Base-by-base conservation (phyloP, 441 rosid genomes). In the Capsella rubella region DNA sequence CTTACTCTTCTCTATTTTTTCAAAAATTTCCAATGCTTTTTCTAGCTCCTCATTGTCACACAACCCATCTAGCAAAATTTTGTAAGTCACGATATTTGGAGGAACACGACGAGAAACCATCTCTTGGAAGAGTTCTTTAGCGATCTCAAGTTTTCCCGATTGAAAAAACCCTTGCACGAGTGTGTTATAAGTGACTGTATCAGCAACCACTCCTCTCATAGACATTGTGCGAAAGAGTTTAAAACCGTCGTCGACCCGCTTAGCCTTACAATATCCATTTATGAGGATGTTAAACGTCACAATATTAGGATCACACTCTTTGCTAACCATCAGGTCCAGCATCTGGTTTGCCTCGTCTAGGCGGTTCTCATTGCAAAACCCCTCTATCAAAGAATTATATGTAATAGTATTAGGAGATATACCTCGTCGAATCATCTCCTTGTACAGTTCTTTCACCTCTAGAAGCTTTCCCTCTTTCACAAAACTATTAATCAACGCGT, bases 11-110 rank as follows among this genome's bases (percentile, higher is more conserved):
- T 61, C 32, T 62, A 72, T 35, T 6, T 15, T 21, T 8, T 5
- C 40, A 42, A 63, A 16, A 10, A 73, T 18, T 45, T 34, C 32
- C 42, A 80, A 1, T 9, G 68, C 55, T 0, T 31, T 5, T 21
- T 57, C 25, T 13, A 69, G 4, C 12, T 69, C 40, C 14, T 68
- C 75, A 34, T 45, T 59, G 37, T 72, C 58, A 42, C 70, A 67
- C 64, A 71, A 56, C 15, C 79, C 81, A 56, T 78, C 58, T 21
- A 78, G 3, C 58, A 81, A 63, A 55, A 64, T 50, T 1, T 10
- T 1, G 0, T 59, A 74, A 5, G 82, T 79, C 0, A 68, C 16
- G 8, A 56, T 0, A 59, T n/a, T 0, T 0, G 76, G 76, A 10
- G 8, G 31, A 2, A 9, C 69, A 15, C 82, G 29, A 3, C 0